Percentiles rank a stretch among this genome's conserved stretches.
phyloP scores from a whole-genome alignment of 257 asterid species.

The Jasminum sambac region DNA sequence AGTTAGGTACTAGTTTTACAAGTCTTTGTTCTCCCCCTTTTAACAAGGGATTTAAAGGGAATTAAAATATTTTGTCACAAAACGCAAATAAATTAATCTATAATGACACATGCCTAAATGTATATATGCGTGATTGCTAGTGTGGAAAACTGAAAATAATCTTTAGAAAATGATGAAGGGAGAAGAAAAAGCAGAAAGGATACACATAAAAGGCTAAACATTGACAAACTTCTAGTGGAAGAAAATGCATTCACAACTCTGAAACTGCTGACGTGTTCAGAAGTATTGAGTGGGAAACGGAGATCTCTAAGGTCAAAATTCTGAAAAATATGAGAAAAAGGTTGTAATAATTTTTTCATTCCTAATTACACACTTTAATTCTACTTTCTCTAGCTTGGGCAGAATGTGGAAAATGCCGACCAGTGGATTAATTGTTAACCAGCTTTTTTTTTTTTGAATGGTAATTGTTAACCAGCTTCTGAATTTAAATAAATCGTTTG shows the following conservation, averaged over 20 bases:
- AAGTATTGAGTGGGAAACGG: conserved; percentile 23
- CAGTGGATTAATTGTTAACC: too few species aligned
- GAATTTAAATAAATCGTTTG: too few species aligned
- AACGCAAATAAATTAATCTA: background rate
- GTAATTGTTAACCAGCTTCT: too few species aligned
- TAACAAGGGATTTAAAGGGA: too few species aligned
- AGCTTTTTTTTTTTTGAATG: too few species aligned
- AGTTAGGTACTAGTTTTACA: too few species aligned
- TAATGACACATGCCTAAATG: background rate
- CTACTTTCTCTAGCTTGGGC: too few species aligned
- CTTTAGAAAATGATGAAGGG: background rate
- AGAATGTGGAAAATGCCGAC: too few species aligned
- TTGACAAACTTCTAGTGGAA: conserved; percentile 27
- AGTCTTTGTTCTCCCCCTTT: too few species aligned
- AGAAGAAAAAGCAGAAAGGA: conserved; percentile 1
- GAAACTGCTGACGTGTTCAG: conserved; percentile 36
- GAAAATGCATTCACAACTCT: conserved; percentile 34
- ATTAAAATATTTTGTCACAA: too few species aligned
- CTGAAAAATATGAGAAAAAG: background rate
- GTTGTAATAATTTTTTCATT: background rate
- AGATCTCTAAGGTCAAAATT: conserved; percentile 19
- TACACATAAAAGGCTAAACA: conserved; percentile 43
- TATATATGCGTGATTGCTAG: background rate
- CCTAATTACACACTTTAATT: too few species aligned
- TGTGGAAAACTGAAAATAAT: background rate